phyloP scores from a whole-genome alignment of 345 rosid genomes.

The Erysimum cheiranthoides region DNA sequence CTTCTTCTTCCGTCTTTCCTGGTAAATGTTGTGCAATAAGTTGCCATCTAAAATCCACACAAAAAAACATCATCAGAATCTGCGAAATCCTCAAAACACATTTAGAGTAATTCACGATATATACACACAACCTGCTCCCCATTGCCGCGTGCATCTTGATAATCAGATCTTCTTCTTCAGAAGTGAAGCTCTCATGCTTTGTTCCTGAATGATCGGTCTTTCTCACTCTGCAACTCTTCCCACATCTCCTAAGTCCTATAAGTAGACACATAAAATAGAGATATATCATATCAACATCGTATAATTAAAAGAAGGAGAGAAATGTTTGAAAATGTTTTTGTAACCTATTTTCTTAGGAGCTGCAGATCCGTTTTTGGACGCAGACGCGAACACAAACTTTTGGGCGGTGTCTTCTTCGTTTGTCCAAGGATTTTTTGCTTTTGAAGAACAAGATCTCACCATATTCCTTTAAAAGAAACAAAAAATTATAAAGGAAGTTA shows the following conservation, averaged over 20 bases:
- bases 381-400: slow-evolving; percentile 33
- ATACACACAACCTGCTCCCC: slow-evolving; percentile 72
- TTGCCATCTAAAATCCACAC: slow-evolving; percentile 67
- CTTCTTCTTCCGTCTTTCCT: slow-evolving; percentile 94
- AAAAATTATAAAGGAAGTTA: slow-evolving; percentile 13
- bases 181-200: slow-evolving; percentile 71
- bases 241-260: slow-evolving; percentile 71
- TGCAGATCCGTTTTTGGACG: slow-evolving; percentile 39
- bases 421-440: slow-evolving; percentile 38
- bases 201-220: slow-evolving; percentile 67
- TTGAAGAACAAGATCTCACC: slow-evolving; percentile 48
- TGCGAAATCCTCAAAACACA: background rate
- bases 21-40: slow-evolving; percentile 92
- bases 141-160: slow-evolving; percentile 87
- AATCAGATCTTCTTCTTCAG: slow-evolving; percentile 86
- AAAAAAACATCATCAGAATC: slow-evolving; percentile 21
- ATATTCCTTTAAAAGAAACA: slow-evolving; percentile 20
- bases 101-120: background rate
- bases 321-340: slow-evolving; percentile 12
- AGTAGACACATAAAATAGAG: slow-evolving; percentile 1
- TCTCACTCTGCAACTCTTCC: slow-evolving; percentile 82
- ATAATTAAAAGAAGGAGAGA: background rate
- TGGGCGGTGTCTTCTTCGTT: slow-evolving; percentile 31
- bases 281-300: slow-evolving; percentile 22
- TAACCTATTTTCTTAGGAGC: slow-evolving; percentile 45